These are phyloP conservation scores for Sistotremastrum suecicum DNA, from an alignment of 768 basidiomycete genomes.

Conservation along the genomic window DNA sequence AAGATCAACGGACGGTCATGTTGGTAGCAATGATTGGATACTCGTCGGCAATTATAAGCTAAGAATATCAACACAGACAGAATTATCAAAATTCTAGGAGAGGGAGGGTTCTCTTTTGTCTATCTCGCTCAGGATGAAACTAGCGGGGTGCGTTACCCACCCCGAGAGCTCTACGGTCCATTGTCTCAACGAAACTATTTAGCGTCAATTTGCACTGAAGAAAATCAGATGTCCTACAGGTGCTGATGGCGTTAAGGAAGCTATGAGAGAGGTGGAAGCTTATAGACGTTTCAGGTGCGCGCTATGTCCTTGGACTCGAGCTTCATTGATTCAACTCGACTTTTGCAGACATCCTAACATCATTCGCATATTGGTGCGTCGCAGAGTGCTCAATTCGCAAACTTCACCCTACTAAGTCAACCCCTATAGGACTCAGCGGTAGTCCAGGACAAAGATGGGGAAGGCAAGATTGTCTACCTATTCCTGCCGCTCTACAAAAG, in stretches of 20 bases:
- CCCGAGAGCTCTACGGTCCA: constrained; percentile 3
- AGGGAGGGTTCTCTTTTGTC: constrained; percentile 91
- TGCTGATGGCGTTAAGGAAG: constrained; percentile 76
- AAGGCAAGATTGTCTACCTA: constrained; percentile 90
- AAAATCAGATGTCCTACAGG: constrained; percentile 92
- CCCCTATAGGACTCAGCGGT: constrained; percentile 72
- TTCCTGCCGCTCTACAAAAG: constrained; percentile 90
- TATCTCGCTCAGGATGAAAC: constrained; percentile 78
- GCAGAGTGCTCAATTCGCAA: constrained; percentile 4
- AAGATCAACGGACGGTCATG: constrained; percentile 96
- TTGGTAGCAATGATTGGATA: constrained; percentile 23
- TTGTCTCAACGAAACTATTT: constrained; percentile 14
- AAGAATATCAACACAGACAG: constrained; percentile 34
- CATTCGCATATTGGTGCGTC: constrained; percentile 73
- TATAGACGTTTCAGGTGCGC: constrained; percentile 82
- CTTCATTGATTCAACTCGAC: background rate
- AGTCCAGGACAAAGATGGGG: constrained; percentile 84
- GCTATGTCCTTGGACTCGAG: constrained; percentile 13
- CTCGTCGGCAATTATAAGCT: background rate
- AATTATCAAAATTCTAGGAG: constrained; percentile 85
- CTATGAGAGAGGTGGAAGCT: constrained; percentile 82
- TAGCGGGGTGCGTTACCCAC: constrained; percentile 47
- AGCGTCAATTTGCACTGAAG: constrained; percentile 92
- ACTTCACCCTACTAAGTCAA: constrained; percentile 4
- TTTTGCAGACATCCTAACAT: constrained; percentile 78